phyloP scores from a whole-genome alignment of 2,329 filamentous ascomycete species.

The Teratosphaeria destructans region DNA sequence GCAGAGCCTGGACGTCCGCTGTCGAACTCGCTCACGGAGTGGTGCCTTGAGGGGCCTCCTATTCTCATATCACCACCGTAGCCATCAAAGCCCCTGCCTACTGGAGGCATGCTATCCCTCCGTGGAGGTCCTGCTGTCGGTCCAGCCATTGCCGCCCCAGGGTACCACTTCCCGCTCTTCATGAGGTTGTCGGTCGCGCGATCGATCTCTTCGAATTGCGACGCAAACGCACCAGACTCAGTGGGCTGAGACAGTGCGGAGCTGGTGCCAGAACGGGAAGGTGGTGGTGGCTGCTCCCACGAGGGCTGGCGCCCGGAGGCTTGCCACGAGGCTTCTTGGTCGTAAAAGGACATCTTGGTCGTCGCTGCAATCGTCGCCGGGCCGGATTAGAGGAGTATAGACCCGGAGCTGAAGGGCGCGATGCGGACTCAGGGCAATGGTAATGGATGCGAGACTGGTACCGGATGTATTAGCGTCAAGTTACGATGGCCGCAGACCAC shows the following conservation, averaged over 20 bases:
- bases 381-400: constrained; percentile 15
- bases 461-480: background rate
- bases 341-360: constrained; percentile 57
- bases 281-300: constrained; percentile 57
- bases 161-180: constrained; percentile 91
- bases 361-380: constrained; percentile 1
- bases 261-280: constrained; percentile 61
- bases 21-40: constrained; percentile 78
- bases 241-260: constrained; percentile 51
- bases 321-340: constrained; percentile 52
- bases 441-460: background rate
- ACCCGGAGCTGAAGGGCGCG: constrained; percentile 3
- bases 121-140: constrained; percentile 35
- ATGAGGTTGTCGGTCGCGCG: constrained; percentile 89
- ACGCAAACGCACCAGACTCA: constrained; percentile 67
- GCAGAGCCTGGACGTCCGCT: constrained; percentile 61
- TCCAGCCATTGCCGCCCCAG: constrained; percentile 23
- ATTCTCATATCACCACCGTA: constrained; percentile 52
- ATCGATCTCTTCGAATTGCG: constrained; percentile 93
- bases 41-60: constrained; percentile 59
- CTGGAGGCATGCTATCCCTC: constrained; percentile 67
- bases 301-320: constrained; percentile 53
- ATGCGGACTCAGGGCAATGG: constrained; percentile 1
- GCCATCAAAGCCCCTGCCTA: constrained; percentile 34
- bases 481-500: background rate